Conservation (phyloP, 139 green algal genomes). For the Coelastrella sp. region DNA sequence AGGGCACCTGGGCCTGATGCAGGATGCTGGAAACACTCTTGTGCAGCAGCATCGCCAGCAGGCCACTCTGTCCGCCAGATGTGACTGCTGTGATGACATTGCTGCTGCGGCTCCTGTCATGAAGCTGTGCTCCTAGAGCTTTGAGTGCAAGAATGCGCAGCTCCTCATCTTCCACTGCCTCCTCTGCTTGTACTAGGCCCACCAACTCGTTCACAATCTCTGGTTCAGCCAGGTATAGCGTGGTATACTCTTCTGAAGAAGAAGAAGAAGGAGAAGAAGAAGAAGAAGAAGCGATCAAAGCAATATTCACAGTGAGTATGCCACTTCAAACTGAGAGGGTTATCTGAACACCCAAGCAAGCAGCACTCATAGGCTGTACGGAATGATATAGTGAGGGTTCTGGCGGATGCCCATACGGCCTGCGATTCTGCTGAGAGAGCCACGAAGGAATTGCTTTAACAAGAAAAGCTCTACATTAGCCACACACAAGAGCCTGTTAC, state of each 20-base stretch:
- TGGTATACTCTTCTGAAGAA: slow-evolving; percentile 66
- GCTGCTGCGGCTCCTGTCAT: slow-evolving; percentile 76
- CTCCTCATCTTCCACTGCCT: slow-evolving; percentile 69
- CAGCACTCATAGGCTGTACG: too few species aligned
- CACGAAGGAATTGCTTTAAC: too few species aligned
- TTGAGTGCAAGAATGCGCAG: slow-evolving; percentile 82
- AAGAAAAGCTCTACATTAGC: too few species aligned
- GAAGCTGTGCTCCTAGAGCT: slow-evolving; percentile 77
- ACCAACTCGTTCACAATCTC: slow-evolving; percentile 89
- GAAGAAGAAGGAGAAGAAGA: not conserved
- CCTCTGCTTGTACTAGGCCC: slow-evolving; percentile 66
- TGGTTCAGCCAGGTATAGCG: slow-evolving; percentile 74
- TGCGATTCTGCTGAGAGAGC: too few species aligned
- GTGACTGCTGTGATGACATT: slow-evolving; percentile 77
- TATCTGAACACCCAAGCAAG: too few species aligned
- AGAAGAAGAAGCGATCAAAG: too few species aligned
- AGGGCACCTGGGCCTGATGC: slow-evolving; percentile 34
- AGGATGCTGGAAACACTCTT: slow-evolving; percentile 53
- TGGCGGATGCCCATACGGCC: too few species aligned
- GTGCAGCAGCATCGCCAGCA: slow-evolving; percentile 87
- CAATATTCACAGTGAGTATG: too few species aligned
- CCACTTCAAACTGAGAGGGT: too few species aligned
- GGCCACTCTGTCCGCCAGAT: slow-evolving; percentile 76
- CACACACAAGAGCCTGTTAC: too few species aligned
- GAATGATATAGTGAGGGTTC: too few species aligned